Conservation (phyloP, 2,329 filamentous ascomycete species). For the Chaetomium strumarium region DNA sequence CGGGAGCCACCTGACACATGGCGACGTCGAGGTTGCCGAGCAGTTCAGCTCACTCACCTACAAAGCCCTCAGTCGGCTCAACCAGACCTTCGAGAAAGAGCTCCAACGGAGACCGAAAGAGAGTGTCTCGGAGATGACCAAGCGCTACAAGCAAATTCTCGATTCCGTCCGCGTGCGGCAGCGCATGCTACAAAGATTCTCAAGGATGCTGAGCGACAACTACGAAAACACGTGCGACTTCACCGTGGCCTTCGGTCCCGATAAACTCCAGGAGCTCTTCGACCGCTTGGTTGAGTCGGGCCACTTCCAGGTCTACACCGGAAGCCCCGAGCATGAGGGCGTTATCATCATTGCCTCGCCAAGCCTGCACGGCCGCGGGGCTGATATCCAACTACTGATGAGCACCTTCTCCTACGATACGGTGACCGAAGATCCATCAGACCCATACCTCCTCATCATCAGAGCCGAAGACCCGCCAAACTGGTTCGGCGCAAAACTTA, state of each 20-base stretch:
- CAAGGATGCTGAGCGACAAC: slow-evolving; percentile 79
- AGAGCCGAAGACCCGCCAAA: slow-evolving; percentile 70
- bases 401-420: slow-evolving; percentile 57
- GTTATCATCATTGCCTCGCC: slow-evolving; percentile 82
- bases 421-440: slow-evolving; percentile 63
- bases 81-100: slow-evolving; percentile 86
- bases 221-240: slow-evolving; percentile 98
- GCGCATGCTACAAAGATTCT: slow-evolving; percentile 93
- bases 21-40: slow-evolving; percentile 94
- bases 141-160: slow-evolving; percentile 89
- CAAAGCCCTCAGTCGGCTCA: slow-evolving; percentile 84
- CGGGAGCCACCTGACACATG: slow-evolving; percentile 82
- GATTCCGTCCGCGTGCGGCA: slow-evolving; percentile 95
- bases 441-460: slow-evolving; percentile 81
- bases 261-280: slow-evolving; percentile 68
- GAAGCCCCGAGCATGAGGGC: slow-evolving; percentile 64
- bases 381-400: slow-evolving; percentile 81
- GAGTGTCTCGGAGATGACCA: slow-evolving; percentile 83
- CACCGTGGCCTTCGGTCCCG: slow-evolving; percentile 66
- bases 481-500: slow-evolving; percentile 76
- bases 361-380: slow-evolving; percentile 64
- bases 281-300: slow-evolving; percentile 74
- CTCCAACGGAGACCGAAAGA: slow-evolving; percentile 80
- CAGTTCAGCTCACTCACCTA: slow-evolving; percentile 93
- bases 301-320: slow-evolving; percentile 79